Base-by-base conservation (phyloP, 129 eudicot species). In the Flaveria bidentis region DNA sequence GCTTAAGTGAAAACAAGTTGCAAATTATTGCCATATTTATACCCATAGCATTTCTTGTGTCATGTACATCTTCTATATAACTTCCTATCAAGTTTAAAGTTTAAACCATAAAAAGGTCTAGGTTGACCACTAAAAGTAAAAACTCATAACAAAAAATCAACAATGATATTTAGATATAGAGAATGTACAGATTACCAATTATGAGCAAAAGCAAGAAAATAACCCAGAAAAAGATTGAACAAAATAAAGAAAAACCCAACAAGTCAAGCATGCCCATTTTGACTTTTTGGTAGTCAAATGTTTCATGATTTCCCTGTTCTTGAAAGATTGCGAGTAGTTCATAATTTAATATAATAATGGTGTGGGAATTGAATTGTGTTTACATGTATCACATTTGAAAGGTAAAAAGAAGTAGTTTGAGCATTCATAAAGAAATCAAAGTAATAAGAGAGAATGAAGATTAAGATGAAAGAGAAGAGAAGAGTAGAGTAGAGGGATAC, bases 201-300 rank as follows among this genome's bases (percentile, higher is more conserved):
- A 84, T 76, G 77, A 57, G 74, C 67, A 76, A 72, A 61, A 30
- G 5, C 58, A 84, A 68, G 77, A 72, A 72, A 56, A 71, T 70
- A 78, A 81, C 78, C 61, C 28, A 25, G 58, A 67, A 22, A 20
- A 52, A 9, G 3, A 63, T 9, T 9, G 39, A 82, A 70, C 9
- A 23, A 71, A 56, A 70, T 10, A 50, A 77, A 44, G n/a, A 69
- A 25, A 71, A 41, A 15, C 1, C 55, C 42, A 65, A 36, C 57
- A 47, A 17, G 17, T 78, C 25, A 78, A 58, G 63, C 82, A 18
- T 30, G 45, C 71, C 45, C 72, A 25, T 68, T 25, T 26, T 44
- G 76, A 69, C 69, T 61, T 18, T 20, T 20, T 20, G 22, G 22
- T 20, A 20, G 22, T 20, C 22, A 20, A 20, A 20, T 20, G 22